Percentiles rank a stretch among this genome's conserved stretches.
phyloP scores from a whole-genome alignment of 306 rosid genomes.

The Malus asiatica region DNA sequence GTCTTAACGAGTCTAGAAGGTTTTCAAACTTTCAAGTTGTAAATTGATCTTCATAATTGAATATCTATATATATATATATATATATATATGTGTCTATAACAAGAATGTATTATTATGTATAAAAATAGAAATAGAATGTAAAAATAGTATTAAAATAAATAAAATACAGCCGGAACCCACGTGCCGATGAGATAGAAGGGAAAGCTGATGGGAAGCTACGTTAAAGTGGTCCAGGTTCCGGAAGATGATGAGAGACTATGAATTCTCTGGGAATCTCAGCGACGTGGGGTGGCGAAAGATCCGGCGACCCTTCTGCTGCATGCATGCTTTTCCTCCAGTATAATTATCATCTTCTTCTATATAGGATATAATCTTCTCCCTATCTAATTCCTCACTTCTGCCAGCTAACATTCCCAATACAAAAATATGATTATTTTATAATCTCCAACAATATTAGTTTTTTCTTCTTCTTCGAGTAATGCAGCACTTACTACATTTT shows the following conservation, averaged over 20 bases:
- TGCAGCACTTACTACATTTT: no score
- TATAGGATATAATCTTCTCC: not conserved
- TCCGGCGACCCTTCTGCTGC: conserved; percentile 65
- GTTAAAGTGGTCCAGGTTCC: not conserved
- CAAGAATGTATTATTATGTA: not conserved
- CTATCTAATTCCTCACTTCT: conserved; percentile 11
- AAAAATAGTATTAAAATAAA: conserved; percentile 15
- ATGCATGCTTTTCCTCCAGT: not conserved
- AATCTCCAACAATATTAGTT: not conserved
- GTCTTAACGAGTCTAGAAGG: no score
- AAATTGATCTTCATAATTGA: no score
- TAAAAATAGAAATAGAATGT: conserved; percentile 17
- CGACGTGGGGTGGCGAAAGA: conserved; percentile 68
- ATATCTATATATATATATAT: no score
- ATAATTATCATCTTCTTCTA: not conserved
- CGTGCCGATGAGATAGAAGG: conserved; percentile 28
- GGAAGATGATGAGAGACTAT: not conserved
- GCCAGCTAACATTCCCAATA: conserved; percentile 71
- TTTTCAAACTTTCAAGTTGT: no score
- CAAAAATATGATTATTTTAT: conserved; percentile 4
- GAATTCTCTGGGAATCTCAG: conserved; percentile 25
- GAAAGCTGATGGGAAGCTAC: conserved; percentile 46
- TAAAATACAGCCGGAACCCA: conserved; percentile 21
- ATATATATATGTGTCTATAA: no score
- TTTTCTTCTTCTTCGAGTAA: not conserved